Evolutionary conservation across 2,329 filamentous ascomycete species (phyloP).

Genomic region (Cadophora sp.): DNA sequence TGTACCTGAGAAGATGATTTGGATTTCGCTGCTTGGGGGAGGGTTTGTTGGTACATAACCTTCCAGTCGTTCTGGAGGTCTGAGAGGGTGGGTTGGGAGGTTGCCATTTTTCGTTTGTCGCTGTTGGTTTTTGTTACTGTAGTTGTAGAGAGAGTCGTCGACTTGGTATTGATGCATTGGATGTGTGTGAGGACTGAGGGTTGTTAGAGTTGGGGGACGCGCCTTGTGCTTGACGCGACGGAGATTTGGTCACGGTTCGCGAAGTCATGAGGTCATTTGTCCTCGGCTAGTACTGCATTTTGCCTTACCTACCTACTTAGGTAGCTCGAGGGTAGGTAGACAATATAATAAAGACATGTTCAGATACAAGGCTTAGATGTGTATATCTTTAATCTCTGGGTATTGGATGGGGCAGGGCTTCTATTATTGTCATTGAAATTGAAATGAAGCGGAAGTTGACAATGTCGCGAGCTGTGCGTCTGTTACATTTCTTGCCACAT

Average conservation of each 20-base stretch:
- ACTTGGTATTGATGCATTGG: background rate
- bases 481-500: no score
- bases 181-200: background rate
- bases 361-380: no score
- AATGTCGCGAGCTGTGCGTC: no score
- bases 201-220: constrained; percentile 18
- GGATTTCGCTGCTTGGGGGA: constrained; percentile 36
- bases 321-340: no score
- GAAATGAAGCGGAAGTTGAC: no score
- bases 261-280: constrained; percentile 33
- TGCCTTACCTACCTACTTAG: no score
- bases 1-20: constrained; percentile 33
- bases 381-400: no score
- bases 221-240: constrained; percentile 24
- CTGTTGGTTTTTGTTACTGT: no score
- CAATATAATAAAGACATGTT: no score
- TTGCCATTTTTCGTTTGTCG: constrained; percentile 5
- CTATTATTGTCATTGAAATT: no score
- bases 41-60: constrained; percentile 35
- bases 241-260: constrained; percentile 27
- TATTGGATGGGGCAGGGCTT: no score
- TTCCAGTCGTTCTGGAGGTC: constrained; percentile 38
- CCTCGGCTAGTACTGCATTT: background rate
- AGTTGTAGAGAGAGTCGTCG: background rate
- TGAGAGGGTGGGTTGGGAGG: constrained; percentile 17